These are phyloP conservation scores for Arthrobotrys sinensis DNA, from an alignment of 2,329 filamentous ascomycete genomes.

Conservation along the genomic window DNA sequence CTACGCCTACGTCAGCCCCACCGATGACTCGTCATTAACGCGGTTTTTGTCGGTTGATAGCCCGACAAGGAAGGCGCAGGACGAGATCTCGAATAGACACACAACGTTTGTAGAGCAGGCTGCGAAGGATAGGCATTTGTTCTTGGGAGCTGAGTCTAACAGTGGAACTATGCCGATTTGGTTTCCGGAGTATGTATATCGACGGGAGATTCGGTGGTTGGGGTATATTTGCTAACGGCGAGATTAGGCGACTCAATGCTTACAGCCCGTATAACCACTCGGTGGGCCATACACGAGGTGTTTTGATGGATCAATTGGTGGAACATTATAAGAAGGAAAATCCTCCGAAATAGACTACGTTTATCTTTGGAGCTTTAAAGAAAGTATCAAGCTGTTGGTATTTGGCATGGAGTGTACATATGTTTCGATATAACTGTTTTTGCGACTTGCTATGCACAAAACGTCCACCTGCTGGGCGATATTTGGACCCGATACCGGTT, in stretches of 20 bases:
- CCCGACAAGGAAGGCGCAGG: slow-evolving; percentile 34
- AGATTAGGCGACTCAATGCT: slow-evolving; percentile 48
- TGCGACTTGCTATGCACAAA: neutral
- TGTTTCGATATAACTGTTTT: slow-evolving; percentile 11
- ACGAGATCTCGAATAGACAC: slow-evolving; percentile 59
- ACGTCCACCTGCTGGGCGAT: neutral
- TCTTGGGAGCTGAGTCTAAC: slow-evolving; percentile 27
- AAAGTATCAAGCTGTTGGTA: neutral
- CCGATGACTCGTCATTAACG: slow-evolving; percentile 40
- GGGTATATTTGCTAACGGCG: slow-evolving; percentile 14
- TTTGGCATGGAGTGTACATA: slow-evolving; percentile 48
- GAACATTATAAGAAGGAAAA: slow-evolving; percentile 58
- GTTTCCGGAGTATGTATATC: slow-evolving; percentile 55
- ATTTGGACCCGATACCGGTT: neutral
- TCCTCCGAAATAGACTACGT: slow-evolving; percentile 43
- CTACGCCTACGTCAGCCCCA: slow-evolving; percentile 50
- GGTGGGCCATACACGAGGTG: slow-evolving; percentile 45
- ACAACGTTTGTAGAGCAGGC: slow-evolving; percentile 53
- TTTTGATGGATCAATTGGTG: slow-evolving; percentile 59
- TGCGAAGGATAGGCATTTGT: slow-evolving; percentile 48
- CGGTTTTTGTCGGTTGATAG: slow-evolving; percentile 31
- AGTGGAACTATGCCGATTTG: slow-evolving; percentile 39
- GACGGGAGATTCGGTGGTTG: neutral
- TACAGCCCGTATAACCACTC: slow-evolving; percentile 48
- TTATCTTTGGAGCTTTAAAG: neutral